phyloP scores from a whole-genome alignment of 176 grass and related monocot genomes.

The Carex myosuroides region DNA sequence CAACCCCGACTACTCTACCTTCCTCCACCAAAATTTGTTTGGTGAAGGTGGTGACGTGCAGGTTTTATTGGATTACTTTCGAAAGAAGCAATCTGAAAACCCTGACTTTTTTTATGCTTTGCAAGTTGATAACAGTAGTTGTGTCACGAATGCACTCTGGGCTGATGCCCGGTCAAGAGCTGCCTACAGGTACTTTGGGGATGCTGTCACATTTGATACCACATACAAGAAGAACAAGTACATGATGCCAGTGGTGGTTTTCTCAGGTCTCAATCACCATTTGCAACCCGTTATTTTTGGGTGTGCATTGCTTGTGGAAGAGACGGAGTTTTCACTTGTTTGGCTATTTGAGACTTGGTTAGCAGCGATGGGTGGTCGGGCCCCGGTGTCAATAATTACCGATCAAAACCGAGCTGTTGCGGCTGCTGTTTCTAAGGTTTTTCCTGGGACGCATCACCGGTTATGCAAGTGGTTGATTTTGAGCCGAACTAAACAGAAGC shows the following conservation, averaged over 20 bases:
- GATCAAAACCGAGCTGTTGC: constrained; percentile 77
- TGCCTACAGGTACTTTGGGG: constrained; percentile 62
- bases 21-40: constrained; percentile 57
- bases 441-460: constrained; percentile 58
- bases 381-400: constrained; percentile 59
- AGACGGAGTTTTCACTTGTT: constrained; percentile 67
- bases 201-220: constrained; percentile 76
- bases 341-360: constrained; percentile 94
- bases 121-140: constrained; percentile 72
- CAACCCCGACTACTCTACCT: constrained; percentile 33
- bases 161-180: constrained; percentile 61
- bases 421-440: constrained; percentile 61
- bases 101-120: constrained; percentile 74
- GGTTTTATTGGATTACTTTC: constrained; percentile 68
- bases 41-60: constrained; percentile 59
- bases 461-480: constrained; percentile 91
- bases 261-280: constrained; percentile 89
- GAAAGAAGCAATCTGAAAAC: constrained; percentile 51
- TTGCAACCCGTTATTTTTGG: constrained; percentile 76
- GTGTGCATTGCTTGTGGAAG: constrained; percentile 73
- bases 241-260: constrained; percentile 79
- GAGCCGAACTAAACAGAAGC: constrained; percentile 67
- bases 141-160: constrained; percentile 79
- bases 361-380: constrained; percentile 52
- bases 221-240: constrained; percentile 88